phyloP scores from a whole-genome alignment of 345 rosid species.

The Aurinia saxatilis region DNA sequence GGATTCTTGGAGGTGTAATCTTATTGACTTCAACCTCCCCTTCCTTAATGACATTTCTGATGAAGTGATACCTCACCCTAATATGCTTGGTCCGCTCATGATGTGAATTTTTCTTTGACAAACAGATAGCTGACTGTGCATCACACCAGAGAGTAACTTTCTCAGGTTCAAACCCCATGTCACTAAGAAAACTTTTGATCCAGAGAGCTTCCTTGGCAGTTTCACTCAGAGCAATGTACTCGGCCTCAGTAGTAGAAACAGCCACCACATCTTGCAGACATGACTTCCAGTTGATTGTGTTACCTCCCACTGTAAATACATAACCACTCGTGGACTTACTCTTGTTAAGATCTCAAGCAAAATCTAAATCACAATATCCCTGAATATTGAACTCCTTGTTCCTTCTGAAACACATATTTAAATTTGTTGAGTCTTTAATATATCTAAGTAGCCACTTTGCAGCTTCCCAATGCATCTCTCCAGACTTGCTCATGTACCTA shows the following conservation, averaged over 20 bases:
- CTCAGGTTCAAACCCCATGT: neutral
- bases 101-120: neutral
- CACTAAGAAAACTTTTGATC: neutral
- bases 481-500: no score
- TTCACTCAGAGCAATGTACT: neutral
- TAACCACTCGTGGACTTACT: no score
- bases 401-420: no score
- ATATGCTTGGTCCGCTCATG: neutral
- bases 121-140: neutral
- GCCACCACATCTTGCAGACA: neutral
- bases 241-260: neutral
- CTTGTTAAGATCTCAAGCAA: no score
- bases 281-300: neutral
- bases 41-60: no score
- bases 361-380: no score
- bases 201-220: neutral
- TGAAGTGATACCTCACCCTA: no score
- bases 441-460: no score
- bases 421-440: no score
- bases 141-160: neutral
- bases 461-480: no score
- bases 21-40: neutral
- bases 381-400: no score
- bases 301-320: no score
- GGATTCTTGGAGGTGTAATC: neutral